Evolutionary conservation across 352 stramenopile genomes (phyloP), one percentile per base, ranked within the genome.

Genomic region (Phytophthora pseudosyringae): DNA sequence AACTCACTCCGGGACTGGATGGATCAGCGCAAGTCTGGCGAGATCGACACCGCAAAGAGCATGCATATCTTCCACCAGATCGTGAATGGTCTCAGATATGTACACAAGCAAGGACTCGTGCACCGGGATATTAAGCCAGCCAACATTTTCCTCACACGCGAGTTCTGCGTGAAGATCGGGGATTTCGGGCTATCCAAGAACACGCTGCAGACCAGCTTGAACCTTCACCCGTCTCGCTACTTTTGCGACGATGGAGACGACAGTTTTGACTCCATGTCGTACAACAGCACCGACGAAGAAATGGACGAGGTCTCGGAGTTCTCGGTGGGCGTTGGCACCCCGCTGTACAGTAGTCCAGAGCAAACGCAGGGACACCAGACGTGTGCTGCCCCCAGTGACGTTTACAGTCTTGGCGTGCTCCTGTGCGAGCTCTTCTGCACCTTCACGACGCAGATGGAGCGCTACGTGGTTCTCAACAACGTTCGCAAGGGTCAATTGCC

Each of bases 1-100:
- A 95, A 95, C 29, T 98, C 96, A 5, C 75, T 94, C 26, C 80
- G 85, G 45, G 74, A 91, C 32, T 94, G 84, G 84, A 78, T 94
- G 44, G 78, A 90, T 1, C 70, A 85, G 41, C 84, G 84, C 5
- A 65, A 65, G 9, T 5, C 66, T 55, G 54, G 48, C 3, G 50
- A 57, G 8, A 64, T 93, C 13, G 69, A 89, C 40, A 32, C 56
- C 0, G 44, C 13, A 1, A 78, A 90, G 35, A 89, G 86, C 41
- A 92, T 92, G 50, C 69, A 66, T 31, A 88, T 94, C 50, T 91
- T 93, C 54, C 62, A 61, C 16, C 86, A 94, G 40, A 81, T 93
- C 38, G 78, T 94, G 10, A 75, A 78, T 4, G 86, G 86, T 1
- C 72, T 94, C 29, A 83, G 83, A 54, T 93, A 94, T 54, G 89